A percentile compares a stretch with the other conserved stretches of the same genome.
Evolutionary conservation across 192 early-diverging fungal species (phyloP).

Genomic region (Lunasporangiospora selenospora): DNA sequence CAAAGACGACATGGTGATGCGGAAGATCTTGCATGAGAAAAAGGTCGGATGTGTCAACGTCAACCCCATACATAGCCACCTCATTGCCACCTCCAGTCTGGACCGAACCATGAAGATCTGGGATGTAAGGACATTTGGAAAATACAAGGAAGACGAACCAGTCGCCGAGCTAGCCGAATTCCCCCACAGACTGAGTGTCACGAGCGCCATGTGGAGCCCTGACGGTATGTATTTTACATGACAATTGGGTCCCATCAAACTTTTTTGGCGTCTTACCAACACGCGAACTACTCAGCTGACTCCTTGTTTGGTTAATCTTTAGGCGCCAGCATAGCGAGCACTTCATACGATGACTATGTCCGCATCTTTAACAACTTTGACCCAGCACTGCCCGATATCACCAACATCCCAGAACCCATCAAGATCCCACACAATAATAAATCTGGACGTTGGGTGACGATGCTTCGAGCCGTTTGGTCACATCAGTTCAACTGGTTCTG

Average conservation of each 20-base stretch:
- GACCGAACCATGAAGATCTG: constrained; percentile 68
- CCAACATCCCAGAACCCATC: constrained; percentile 40
- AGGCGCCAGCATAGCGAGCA: constrained; percentile 52
- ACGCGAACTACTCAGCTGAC: too few species aligned
- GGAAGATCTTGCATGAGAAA: constrained; percentile 52
- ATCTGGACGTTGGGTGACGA: constrained; percentile 71
- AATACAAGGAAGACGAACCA: constrained; percentile 22
- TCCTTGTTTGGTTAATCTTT: too few species aligned
- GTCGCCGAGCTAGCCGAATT: constrained; percentile 45
- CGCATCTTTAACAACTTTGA: constrained; percentile 57
- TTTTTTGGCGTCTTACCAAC: too few species aligned
- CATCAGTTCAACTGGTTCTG: constrained; percentile 53
- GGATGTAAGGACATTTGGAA: constrained; percentile 61
- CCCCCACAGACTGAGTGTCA: constrained; percentile 60
- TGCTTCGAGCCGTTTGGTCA: constrained; percentile 68
- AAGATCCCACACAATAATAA: constrained; percentile 67
- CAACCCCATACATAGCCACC: constrained; percentile 56
- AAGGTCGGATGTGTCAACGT: constrained; percentile 70
- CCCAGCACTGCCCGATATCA: constrained; percentile 29
- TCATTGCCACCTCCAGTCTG: constrained; percentile 56
- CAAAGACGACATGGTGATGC: constrained; percentile 32
- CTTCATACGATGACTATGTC: constrained; percentile 65
- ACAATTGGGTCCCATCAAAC: too few species aligned
- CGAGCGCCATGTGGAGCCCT: constrained; percentile 73
- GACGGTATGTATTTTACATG: constrained; percentile 46